Evolutionary conservation across 2,329 filamentous ascomycete species (phyloP), one percentile per base, ranked within the genome.

Genomic region (Sclerotinia borealis): DNA sequence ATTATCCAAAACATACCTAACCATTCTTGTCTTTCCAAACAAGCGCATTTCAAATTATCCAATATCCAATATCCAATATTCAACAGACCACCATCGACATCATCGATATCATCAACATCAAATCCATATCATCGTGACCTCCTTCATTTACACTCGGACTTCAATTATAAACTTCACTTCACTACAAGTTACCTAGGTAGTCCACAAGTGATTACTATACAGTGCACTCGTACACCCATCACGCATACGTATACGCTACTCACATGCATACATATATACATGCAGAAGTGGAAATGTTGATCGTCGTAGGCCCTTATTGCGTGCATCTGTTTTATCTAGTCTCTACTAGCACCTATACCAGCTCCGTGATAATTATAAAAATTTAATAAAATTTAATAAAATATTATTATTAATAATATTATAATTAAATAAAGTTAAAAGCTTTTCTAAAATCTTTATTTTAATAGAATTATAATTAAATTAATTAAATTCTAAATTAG

Each of bases 301-400:
- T 51, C 49, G 49, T 51, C 49, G 49, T 51, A 29, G 49, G 49
- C 49, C 49, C 31, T 51, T 51, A n/a, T n/a, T n/a, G n/a, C n/a
- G n/a, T n/a, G n/a, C n/a, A n/a, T n/a, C n/a, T n/a, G n/a, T n/a
- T n/a, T n/a, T n/a, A n/a, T n/a, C n/a, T n/a, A n/a, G n/a, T n/a
- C n/a, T n/a, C n/a, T n/a, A n/a, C n/a, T n/a, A n/a, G n/a, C n/a
- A n/a, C n/a, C n/a, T n/a, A n/a, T n/a, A n/a, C n/a, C n/a, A n/a
- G n/a, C n/a, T n/a, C n/a, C n/a, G n/a, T n/a, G n/a, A n/a, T n/a
- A n/a, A n/a, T n/a, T n/a, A n/a, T n/a, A n/a, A n/a, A n/a, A n/a
- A n/a, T n/a, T n/a, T n/a, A n/a, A n/a, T n/a, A n/a, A n/a, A n/a
- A n/a, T n/a, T n/a, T n/a, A n/a, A n/a, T n/a, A n/a, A n/a, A n/a